Base-by-base conservation (phyloP, 345 rosid species). In the Nasturtium officinale region DNA sequence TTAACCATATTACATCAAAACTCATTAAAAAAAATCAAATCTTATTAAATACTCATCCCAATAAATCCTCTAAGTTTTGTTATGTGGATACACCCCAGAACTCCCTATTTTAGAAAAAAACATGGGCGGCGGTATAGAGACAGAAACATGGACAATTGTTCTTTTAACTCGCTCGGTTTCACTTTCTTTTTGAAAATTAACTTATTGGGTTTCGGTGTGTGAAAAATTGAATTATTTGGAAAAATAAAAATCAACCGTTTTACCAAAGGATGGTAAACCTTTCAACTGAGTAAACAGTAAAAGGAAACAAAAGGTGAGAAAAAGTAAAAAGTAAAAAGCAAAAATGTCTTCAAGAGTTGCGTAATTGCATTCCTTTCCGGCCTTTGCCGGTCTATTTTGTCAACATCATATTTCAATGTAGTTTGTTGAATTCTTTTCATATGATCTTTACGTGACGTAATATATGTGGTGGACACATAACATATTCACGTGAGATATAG, bases 201-300 rank as follows among this genome's bases (percentile, higher is more conserved):
- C 8, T 51, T 40, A 38, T 21, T 30, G 20, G 61, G 37, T 57
- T 57, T 58, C 9, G 7, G 8, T 23, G 17, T 60, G 56, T 33
- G 20, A 73, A 55, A 55, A 52, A 28, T 6, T 30, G 38, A 50
- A 50, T 25, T 67, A 37, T 16, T 59, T 23, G 25, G n/a, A n/a
- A n/a, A n/a, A n/a, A n/a, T n/a, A n/a, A 26, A 43, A 40, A 29
- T 23, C 25, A 23, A 23, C 25, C 2, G 25, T 23, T 23, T 23
- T 23, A 23, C 25, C 25, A 23, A 23, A 23, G 2, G 2, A 23
- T 23, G 2, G 25, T 1, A 23, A 23, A 17, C 0, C 0, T 28
- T 67, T 76, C 65, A 69, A 61, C 69, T 52, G 69, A 9, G 13
- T 43, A 35, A 61, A 68, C 38, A 51, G 68, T 75, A 50, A 50